Conservation (phyloP, 1,284 basidiomycete genomes). For the Mycena citricolor region DNA sequence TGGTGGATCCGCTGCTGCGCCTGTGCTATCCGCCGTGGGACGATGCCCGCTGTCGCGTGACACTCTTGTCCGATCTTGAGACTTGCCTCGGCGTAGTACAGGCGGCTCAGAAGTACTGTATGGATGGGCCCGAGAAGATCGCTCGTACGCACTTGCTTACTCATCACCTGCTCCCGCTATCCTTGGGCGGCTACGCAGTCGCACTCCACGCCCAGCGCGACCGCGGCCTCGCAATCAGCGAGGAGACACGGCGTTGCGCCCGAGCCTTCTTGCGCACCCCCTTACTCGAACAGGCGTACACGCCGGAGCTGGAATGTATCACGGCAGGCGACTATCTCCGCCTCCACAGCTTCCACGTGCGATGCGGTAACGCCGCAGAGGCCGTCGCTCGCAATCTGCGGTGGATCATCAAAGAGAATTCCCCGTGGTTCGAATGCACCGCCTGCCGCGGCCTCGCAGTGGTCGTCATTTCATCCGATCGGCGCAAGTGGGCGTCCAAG, state of each 20-base stretch:
- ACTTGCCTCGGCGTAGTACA: conserved; percentile 29
- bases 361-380: conserved; percentile 23
- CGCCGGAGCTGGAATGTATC: conserved; percentile 26
- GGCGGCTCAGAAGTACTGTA: conserved; percentile 39
- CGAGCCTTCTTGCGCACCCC: conserved; percentile 23
- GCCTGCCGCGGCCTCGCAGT: background rate
- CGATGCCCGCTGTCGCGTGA: conserved; percentile 17
- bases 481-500: conserved; percentile 11
- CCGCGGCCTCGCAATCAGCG: conserved; percentile 27
- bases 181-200: conserved; percentile 37
- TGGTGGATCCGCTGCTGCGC: conserved; percentile 35
- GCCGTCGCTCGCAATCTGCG: conserved; percentile 27
- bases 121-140: conserved; percentile 29
- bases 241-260: conserved; percentile 27
- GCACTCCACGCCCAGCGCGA: too few species aligned
- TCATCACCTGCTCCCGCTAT: conserved; percentile 28
- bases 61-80: too few species aligned
- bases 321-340: conserved; percentile 23
- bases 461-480: conserved; percentile 3
- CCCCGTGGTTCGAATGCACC: conserved; percentile 12
- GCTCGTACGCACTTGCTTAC: conserved; percentile 26
- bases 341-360: conserved; percentile 26
- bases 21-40: conserved; percentile 40
- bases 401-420: conserved; percentile 28
- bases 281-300: conserved; percentile 19